phyloP scores from a whole-genome alignment of 352 stramenopile species.

The Phytophthora vignae region DNA sequence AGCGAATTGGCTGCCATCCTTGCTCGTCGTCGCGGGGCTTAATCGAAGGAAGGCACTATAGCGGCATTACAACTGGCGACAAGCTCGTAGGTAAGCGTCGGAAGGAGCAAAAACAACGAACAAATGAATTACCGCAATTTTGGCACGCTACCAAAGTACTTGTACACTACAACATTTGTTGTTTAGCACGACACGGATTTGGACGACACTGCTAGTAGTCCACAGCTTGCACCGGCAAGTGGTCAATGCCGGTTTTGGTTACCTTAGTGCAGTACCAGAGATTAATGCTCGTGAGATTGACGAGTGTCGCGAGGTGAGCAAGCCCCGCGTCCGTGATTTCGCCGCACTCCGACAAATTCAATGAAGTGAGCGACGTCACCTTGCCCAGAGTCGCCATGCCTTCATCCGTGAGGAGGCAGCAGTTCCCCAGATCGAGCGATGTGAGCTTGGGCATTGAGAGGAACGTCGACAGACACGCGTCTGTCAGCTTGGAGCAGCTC shows the following conservation, averaged over 20 bases:
- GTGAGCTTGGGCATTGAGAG: conserved; percentile 56
- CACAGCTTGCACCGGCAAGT: conserved; percentile 57
- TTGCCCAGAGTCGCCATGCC: conserved; percentile 58
- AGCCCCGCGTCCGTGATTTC: conserved; percentile 75
- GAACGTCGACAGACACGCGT: conserved; percentile 60
- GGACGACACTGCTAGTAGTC: conserved; percentile 34
- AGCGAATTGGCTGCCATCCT: conserved; percentile 85
- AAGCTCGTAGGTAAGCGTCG: conserved; percentile 4
- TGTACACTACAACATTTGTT: not conserved
- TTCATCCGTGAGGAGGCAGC: conserved; percentile 69
- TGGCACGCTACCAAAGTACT: not conserved
- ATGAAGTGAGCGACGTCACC: conserved; percentile 62
- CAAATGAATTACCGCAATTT: conserved; percentile 32
- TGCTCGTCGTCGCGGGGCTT: conserved; percentile 65
- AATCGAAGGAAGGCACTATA: conserved; percentile 6
- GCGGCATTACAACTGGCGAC: not conserved
- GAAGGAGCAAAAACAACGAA: conserved; percentile 12
- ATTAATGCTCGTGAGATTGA: conserved; percentile 72
- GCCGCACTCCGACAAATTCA: conserved; percentile 79
- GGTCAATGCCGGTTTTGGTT: conserved; percentile 57
- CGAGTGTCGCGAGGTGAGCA: conserved; percentile 49
- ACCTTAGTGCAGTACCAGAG: conserved; percentile 87
- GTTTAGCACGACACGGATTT: not conserved
- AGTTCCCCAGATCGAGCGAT: conserved; percentile 87
- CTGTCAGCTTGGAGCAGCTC: conserved; percentile 76